Conservation (phyloP, 495 filamentous ascomycete genomes). For the Letharia columbiana region DNA sequence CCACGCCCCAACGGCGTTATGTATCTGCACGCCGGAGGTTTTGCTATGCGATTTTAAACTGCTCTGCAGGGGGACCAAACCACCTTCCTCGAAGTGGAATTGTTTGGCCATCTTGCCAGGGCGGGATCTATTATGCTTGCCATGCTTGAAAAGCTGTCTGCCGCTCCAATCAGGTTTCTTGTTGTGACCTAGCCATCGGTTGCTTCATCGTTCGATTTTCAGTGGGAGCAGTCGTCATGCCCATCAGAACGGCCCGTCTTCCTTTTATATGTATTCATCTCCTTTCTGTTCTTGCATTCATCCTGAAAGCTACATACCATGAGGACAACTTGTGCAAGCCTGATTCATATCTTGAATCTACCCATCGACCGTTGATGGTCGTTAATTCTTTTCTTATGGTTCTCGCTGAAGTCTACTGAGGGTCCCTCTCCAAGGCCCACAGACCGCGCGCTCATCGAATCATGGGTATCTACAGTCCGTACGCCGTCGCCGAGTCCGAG, state of each 20-base stretch:
- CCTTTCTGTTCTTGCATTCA: not conserved
- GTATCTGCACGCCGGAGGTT: not conserved
- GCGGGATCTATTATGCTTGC: not conserved
- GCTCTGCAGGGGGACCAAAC: not conserved
- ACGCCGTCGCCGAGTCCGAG: slow-evolving; percentile 16
- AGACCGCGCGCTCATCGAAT: not conserved
- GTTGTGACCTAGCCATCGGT: not conserved
- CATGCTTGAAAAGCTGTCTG: not conserved
- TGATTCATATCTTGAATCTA: not conserved
- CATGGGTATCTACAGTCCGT: slow-evolving; percentile 18
- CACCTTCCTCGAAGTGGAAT: too few relatives aligned
- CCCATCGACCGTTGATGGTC: not conserved
- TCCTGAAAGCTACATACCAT: not conserved
- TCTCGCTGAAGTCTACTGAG: not conserved
- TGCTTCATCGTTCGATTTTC: not conserved
- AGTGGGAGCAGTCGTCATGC: not conserved
- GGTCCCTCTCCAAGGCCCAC: not conserved
- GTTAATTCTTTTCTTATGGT: not conserved
- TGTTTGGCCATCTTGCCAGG: not conserved
- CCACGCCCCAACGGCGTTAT: not conserved
- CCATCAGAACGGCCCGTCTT: not conserved
- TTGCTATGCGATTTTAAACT: not conserved
- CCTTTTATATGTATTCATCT: not conserved
- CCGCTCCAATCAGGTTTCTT: not conserved
- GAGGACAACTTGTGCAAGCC: not conserved